Percentiles rank a stretch among this genome's conserved stretches.
phyloP scores from a whole-genome alignment of 345 rosid genomes.

The Eucalyptus guilfoylei region DNA sequence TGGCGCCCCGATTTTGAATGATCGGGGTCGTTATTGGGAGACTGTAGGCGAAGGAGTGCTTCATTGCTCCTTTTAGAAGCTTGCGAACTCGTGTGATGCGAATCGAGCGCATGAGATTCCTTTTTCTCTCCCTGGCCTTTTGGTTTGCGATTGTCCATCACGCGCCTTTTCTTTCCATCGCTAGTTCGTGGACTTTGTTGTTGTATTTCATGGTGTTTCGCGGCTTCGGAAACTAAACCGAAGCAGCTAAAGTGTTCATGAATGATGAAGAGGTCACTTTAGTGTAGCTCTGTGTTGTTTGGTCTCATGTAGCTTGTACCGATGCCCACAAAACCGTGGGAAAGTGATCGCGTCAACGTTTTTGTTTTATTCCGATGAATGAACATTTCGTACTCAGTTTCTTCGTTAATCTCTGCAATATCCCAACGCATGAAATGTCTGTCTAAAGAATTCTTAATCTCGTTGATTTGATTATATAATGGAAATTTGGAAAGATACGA shows the following conservation, averaged over 20 bases:
- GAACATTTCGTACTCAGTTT: not conserved
- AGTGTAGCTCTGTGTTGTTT: not conserved
- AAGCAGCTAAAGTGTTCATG: not conserved
- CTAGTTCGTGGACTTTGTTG: not conserved
- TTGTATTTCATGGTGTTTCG: not conserved
- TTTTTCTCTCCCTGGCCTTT: not conserved
- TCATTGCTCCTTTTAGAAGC: fast-evolving
- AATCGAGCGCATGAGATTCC: not conserved
- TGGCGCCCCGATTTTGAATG: not conserved
- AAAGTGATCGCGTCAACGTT: not conserved
- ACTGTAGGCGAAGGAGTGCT: not conserved
- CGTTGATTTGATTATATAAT: not conserved
- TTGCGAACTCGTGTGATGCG: not conserved
- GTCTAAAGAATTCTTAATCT: not conserved
- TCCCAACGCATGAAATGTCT: not conserved
- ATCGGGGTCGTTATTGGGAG: not conserved
- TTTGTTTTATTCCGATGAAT: not conserved
- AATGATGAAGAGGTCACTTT: not conserved
- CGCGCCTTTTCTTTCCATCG: not conserved
- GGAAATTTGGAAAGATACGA: not conserved
- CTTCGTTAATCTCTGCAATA: not conserved
- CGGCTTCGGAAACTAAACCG: not conserved
- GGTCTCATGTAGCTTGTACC: not conserved
- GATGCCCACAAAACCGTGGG: not conserved
- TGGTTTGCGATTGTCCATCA: not conserved